Conservation (phyloP, 2,329 filamentous ascomycete species). For the Thelonectria discophora region DNA sequence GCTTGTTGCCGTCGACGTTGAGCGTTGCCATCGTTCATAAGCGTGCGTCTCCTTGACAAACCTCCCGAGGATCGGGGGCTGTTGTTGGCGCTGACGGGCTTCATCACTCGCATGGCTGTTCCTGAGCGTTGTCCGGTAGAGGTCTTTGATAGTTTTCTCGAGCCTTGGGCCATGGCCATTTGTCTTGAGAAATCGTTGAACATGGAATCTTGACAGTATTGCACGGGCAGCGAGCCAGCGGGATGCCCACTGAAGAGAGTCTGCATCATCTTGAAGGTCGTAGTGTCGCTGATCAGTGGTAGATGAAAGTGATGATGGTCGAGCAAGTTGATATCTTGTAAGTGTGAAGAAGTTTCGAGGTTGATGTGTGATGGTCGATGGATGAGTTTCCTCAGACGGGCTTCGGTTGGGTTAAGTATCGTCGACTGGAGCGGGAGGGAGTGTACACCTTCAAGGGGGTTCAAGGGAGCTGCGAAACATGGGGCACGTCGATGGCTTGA, state of each 20-base stretch:
- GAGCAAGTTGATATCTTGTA: background rate
- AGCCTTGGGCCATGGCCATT: conserved; percentile 56
- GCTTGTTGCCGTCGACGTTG: conserved; percentile 58
- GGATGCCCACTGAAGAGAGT: conserved; percentile 39
- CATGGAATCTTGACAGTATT: conserved; percentile 51
- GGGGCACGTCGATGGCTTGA: conserved; percentile 46
- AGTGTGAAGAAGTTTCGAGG: background rate
- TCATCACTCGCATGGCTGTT: conserved; percentile 67
- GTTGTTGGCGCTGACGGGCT: conserved; percentile 73
- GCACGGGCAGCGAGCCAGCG: conserved; percentile 39
- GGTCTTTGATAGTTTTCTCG: conserved; percentile 58
- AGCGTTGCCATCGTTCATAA: conserved; percentile 60
- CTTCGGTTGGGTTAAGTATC: conserved; percentile 45
- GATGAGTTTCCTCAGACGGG: conserved; percentile 28
- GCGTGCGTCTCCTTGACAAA: conserved; percentile 63
- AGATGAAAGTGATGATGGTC: background rate
- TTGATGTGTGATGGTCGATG: conserved; percentile 2
- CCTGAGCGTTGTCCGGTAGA: conserved; percentile 60
- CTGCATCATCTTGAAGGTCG: conserved; percentile 46
- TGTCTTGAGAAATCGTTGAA: conserved; percentile 63
- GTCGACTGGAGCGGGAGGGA: conserved; percentile 32
- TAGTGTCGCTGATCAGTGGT: conserved; percentile 1
- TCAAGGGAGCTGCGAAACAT: conserved; percentile 47
- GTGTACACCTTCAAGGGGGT: conserved; percentile 35
- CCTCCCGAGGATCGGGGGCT: conserved; percentile 67